phyloP scores from a whole-genome alignment of 2,329 filamentous ascomycete species.

The Claviceps spartinae region DNA sequence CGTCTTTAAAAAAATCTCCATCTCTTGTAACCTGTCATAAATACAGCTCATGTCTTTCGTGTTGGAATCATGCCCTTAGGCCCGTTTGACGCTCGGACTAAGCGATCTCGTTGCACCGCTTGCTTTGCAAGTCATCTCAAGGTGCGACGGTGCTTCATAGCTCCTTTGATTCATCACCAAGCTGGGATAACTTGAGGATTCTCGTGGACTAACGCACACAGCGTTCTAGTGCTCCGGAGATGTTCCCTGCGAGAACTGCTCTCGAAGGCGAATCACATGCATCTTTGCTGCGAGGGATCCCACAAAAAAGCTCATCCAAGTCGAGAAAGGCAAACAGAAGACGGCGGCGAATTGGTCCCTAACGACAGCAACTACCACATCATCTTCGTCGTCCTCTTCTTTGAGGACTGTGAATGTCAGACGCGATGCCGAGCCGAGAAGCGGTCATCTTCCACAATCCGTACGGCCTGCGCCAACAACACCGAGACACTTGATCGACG shows the following conservation, averaged over 20 bases:
- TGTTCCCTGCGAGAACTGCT: slow-evolving; percentile 18
- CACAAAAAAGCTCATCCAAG: slow-evolving; percentile 8
- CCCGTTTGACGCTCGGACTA: slow-evolving; percentile 19
- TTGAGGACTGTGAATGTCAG: neutral
- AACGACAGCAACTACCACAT: neutral
- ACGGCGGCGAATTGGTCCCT: neutral
- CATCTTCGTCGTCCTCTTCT: neutral
- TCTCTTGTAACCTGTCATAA: too few species aligned
- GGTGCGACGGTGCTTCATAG: slow-evolving; percentile 9
- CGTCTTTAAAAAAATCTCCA: too few species aligned
- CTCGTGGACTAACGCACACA: neutral
- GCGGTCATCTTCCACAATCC: neutral
- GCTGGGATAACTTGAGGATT: neutral
- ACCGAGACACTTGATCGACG: slow-evolving; percentile 6
- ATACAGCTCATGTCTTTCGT: neutral
- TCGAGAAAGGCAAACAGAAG: slow-evolving; percentile 10
- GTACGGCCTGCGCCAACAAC: neutral
- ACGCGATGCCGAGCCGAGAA: neutral
- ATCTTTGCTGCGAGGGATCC: slow-evolving; percentile 7
- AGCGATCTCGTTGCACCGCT: slow-evolving; percentile 17
- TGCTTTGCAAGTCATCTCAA: slow-evolving; percentile 22
- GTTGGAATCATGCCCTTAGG: neutral
- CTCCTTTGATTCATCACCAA: neutral
- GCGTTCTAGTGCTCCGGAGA: slow-evolving; percentile 17
- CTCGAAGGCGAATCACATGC: slow-evolving; percentile 13